phyloP scores from a whole-genome alignment of 202 grass and related monocot species.

The Alloteropsis angusta region DNA sequence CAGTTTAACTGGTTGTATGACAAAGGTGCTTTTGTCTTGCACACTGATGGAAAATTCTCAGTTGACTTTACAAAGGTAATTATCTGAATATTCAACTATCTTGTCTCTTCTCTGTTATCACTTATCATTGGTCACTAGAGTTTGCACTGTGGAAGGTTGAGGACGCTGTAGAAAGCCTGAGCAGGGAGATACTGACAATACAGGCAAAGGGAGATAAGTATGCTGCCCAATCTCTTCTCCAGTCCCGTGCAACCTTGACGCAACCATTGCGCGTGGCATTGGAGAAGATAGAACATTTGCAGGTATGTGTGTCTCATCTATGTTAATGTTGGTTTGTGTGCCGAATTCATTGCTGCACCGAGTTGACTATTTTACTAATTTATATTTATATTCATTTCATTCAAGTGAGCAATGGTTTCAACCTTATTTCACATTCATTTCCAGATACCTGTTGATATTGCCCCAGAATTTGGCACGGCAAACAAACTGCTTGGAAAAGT shows the following conservation, averaged over 20 bases:
- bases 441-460: slow-evolving; percentile 85
- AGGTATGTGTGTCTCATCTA: slow-evolving; percentile 35
- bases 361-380: neutral
- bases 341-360: neutral
- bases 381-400: neutral
- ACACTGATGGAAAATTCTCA: slow-evolving; percentile 72
- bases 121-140: neutral
- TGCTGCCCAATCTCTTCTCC: slow-evolving; percentile 54
- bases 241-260: slow-evolving; percentile 63
- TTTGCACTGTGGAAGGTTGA: slow-evolving; percentile 50
- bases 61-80: slow-evolving; percentile 85
- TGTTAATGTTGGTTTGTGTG: neutral
- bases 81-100: neutral
- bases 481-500: slow-evolving; percentile 39
- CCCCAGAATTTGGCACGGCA: slow-evolving; percentile 46
- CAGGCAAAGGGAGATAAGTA: slow-evolving; percentile 81
- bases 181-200: slow-evolving; percentile 85
- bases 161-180: slow-evolving; percentile 78
- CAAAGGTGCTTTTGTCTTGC: slow-evolving; percentile 78
- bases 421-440: neutral
- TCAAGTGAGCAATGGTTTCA: neutral
- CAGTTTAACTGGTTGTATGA: slow-evolving; percentile 96
- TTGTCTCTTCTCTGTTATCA: neutral
- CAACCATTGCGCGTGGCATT: slow-evolving; percentile 63
- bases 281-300: slow-evolving; percentile 74